These are phyloP conservation scores for Austroboletus novae-zelandiae DNA, from an alignment of 1,284 basidiomycete species.

Conservation along the genomic window DNA sequence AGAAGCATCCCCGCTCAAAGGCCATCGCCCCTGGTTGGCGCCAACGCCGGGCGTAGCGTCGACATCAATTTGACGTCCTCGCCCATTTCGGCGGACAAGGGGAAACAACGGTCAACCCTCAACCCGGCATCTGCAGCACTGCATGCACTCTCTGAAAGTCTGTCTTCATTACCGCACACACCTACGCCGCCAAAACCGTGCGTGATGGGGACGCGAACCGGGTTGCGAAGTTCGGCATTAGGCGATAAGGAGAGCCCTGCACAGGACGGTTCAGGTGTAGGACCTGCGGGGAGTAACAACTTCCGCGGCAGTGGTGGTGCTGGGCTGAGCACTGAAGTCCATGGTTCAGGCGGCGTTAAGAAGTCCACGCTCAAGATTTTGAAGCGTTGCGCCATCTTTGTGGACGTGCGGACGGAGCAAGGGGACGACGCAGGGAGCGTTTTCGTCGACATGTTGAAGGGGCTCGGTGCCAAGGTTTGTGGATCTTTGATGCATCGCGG, in stretches of 20 bases:
- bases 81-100: conserved; percentile 26
- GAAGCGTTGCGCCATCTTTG: conserved; percentile 80
- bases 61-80: conserved; percentile 17
- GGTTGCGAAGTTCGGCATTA: conserved; percentile 40
- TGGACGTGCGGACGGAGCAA: conserved; percentile 85
- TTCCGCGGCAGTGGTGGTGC: conserved; percentile 13
- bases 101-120: conserved; percentile 41
- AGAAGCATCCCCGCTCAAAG: neutral
- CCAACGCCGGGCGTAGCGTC: neutral
- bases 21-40: neutral
- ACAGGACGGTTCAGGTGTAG: conserved; percentile 17
- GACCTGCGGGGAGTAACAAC: conserved; percentile 10
- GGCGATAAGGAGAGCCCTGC: conserved; percentile 32
- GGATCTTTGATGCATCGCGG: neutral
- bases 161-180: conserved; percentile 44
- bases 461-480: conserved; percentile 77
- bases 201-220: conserved; percentile 27
- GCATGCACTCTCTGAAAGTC: conserved; percentile 54
- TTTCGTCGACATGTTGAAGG: conserved; percentile 82
- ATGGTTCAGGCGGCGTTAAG: conserved; percentile 19
- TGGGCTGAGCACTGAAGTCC: conserved; percentile 21
- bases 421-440: conserved; percentile 83
- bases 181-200: conserved; percentile 40
- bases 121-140: conserved; percentile 57
- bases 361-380: conserved; percentile 46